Conservation (phyloP, 768 basidiomycete genomes). For the Pisolithus marmoratus region DNA sequence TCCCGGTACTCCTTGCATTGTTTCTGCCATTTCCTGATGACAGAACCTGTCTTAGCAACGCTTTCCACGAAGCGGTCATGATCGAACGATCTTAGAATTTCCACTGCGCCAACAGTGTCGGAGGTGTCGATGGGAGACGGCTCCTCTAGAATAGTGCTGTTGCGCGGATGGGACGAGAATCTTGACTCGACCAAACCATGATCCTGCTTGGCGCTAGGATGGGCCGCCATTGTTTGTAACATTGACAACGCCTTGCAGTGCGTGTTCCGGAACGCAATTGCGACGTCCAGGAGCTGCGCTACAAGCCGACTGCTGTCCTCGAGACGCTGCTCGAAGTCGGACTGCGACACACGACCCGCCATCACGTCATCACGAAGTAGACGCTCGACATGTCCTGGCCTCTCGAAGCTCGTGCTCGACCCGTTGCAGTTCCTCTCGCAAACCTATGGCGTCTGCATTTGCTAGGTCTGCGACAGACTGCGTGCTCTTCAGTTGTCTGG, state of each 20-base stretch:
- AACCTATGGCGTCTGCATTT: conserved; percentile 59
- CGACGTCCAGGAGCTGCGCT: conserved; percentile 78
- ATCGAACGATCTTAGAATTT: conserved; percentile 67
- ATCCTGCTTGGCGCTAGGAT: conserved; percentile 42
- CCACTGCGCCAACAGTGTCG: conserved; percentile 65
- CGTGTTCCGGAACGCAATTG: conserved; percentile 69
- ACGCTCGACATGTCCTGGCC: conserved; percentile 60
- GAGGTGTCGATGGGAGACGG: conserved; percentile 75
- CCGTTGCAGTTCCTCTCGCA: conserved; percentile 72
- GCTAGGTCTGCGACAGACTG: conserved; percentile 56
- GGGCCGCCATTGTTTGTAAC: conserved; percentile 50
- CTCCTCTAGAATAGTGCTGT: conserved; percentile 48
- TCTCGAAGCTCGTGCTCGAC: conserved; percentile 68
- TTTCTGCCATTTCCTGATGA: conserved; percentile 95
- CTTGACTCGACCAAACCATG: conserved; percentile 44
- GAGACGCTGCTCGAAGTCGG: conserved; percentile 58
- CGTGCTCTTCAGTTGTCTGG: conserved; percentile 59
- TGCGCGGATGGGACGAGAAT: conserved; percentile 45
- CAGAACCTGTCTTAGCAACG: conserved; percentile 73
- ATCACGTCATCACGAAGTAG: conserved; percentile 71
- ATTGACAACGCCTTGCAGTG: conserved; percentile 67
- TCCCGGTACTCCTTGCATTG: conserved; percentile 96
- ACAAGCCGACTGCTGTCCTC: conserved; percentile 65
- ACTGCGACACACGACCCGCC: conserved; percentile 59
- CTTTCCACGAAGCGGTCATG: conserved; percentile 83